Evolutionary conservation across 495 filamentous ascomycete genomes (phyloP), one percentile per base, ranked within the genome.

Genomic region (Xylaria scruposa): DNA sequence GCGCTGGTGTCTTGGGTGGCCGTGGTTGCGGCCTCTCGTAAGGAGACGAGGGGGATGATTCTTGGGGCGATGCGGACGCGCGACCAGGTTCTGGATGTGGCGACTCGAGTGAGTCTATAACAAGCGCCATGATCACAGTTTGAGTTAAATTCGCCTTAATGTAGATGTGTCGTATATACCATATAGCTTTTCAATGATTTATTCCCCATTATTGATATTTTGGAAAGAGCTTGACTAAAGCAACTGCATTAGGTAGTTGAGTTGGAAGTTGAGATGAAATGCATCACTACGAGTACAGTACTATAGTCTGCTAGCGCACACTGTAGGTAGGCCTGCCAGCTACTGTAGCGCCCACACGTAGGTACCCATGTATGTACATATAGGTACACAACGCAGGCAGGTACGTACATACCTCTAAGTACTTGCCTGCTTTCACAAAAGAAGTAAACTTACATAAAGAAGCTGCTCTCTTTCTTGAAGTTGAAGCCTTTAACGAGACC

Each of bases 21-120:
- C 83, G 83, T 7, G 83, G 83, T 21, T 76, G 77, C 0, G 84
- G 84, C 26, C 73, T 74, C 29, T 77, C 75, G 38, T 72, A 79
- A 8, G 47, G 17, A 19, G 47, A 33, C 6, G 58, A 54, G 19
- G 68, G 17, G 0, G 38, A 38, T 47, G 66, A 59, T 36, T 29
- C 38, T 10, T 17, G 31, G 21, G 36, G 53, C 15, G 66, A 59
- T 21, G n/a, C 38, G 6, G 66, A 58, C 5, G 47, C 17, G 17
- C 33, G 21, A n/a, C 9, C 21, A 31, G 49, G 65, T 15, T 53
- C 15, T 29, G 36, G 1, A 33, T 26, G 36, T 29, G 54, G 60
- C 19, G 26, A 40, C 31, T 51, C 58, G 13, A 44, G 58, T 51
- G 68, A 70, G 68, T 31, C 33, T 40, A 70, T 17, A 13, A 70